Base-by-base conservation (phyloP, 139 green algal genomes). In the Chlorella sp. region DNA sequence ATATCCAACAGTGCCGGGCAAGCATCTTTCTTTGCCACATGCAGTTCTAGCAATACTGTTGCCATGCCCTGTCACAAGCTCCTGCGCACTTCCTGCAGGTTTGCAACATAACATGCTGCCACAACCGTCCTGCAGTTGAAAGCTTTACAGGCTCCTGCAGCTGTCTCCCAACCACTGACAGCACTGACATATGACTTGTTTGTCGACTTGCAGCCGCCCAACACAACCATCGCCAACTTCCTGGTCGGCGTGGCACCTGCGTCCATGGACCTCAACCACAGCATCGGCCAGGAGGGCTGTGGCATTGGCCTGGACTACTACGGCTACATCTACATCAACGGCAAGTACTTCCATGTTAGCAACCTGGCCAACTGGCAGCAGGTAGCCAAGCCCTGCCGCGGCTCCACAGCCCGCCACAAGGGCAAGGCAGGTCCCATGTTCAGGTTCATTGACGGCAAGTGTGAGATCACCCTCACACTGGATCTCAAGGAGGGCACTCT, bases 301-400 rank as follows among this genome's bases (percentile, higher is more conserved):
- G 84, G 84, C 77, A 89, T 89, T 60, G 84, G 81, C 24, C 75
- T 89, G 1, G 84, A 89, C 74, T 86, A 83, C 69, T 87, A 80
- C 49, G 84, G 84, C 62, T 89, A 89, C 74, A 84, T 89, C 74
- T 89, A 89, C 74, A 73, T 89, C 69, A 83, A 84, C 27, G 84
- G 84, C 74, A 76, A 78, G 67, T 89, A 89, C 74, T 89, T 89
- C 72, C 84, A 89, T 30, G 77, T 83, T 5, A 71, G 67, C 59
- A 87, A 86, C 77, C 77, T 89, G 1, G 64, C 74, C 59, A 83
- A 86, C 77, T 89, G 84, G 84, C 70, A 74, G 36, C 50, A 70
- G 31, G 78, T 83, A 27, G 78, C 78, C 35, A 88, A 88, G 82
- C 82, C 78, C 32, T 71, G 78, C 55, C 67, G 70, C 22, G 78